phyloP scores from a whole-genome alignment of 2,329 filamentous ascomycete genomes.

The Colletotrichum chrysophilum region DNA sequence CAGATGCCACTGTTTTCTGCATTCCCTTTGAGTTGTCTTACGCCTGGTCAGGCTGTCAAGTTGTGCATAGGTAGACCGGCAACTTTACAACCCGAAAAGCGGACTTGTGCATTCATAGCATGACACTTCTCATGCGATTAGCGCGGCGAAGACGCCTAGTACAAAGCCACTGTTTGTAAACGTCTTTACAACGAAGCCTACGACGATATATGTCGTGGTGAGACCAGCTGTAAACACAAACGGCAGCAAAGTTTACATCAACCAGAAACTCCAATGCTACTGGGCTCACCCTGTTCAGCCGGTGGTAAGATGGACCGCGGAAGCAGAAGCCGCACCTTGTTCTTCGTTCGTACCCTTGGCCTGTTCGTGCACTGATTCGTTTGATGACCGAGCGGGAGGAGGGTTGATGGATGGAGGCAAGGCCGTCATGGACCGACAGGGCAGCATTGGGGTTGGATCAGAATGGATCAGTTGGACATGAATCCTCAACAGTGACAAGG shows the following conservation, averaged over 20 bases:
- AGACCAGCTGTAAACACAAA: neutral
- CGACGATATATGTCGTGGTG: neutral
- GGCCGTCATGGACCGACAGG: neutral
- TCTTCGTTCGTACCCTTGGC: neutral
- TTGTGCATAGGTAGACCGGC: neutral
- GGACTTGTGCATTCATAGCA: neutral
- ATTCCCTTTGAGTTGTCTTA: neutral
- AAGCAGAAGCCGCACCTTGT: neutral
- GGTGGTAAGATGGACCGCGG: neutral
- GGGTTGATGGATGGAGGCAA: neutral
- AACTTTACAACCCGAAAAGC: neutral
- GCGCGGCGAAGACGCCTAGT: neutral
- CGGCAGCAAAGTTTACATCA: neutral
- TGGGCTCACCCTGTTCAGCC: neutral
- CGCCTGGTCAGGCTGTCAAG: neutral
- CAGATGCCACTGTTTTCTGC: neutral
- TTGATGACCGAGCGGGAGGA: conserved; percentile 13
- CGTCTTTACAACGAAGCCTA: neutral
- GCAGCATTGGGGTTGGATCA: neutral
- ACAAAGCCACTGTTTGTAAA: neutral
- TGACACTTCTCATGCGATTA: neutral
- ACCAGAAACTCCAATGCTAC: neutral
- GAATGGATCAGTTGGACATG: neutral
- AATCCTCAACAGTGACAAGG: neutral
- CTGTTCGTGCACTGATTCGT: conserved; percentile 11